These are phyloP conservation scores for Candida boidinii DNA, from an alignment of 805 yeast genomes.

Conservation along the genomic window DNA sequence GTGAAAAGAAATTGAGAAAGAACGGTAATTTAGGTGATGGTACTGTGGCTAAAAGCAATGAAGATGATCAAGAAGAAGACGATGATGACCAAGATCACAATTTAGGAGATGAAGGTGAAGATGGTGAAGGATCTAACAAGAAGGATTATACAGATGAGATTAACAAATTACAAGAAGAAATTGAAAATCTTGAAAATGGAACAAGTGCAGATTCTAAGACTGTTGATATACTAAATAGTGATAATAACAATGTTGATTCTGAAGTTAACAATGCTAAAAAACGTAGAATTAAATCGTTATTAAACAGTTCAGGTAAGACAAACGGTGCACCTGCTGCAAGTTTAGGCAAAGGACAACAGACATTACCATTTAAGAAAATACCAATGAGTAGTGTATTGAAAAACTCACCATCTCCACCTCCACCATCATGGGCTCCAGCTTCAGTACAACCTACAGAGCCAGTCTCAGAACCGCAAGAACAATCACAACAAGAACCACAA, in stretches of 20 bases:
- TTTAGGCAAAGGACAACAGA: slow-evolving; percentile 7
- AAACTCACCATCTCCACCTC: too few relatives aligned
- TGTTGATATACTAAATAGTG: slow-evolving; percentile 4
- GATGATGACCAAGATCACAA: background rate
- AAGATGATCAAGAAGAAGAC: background rate
- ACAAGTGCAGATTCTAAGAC: slow-evolving; percentile 5
- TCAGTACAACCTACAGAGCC: background rate
- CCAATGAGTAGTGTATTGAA: too few relatives aligned
- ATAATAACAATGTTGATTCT: slow-evolving; percentile 4
- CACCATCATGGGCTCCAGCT: background rate
- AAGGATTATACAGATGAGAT: background rate
- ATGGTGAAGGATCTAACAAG: slow-evolving; percentile 8
- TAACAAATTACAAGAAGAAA: too few relatives aligned
- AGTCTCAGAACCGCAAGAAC: background rate
- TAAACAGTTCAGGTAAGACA: background rate
- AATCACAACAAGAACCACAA: too few relatives aligned
- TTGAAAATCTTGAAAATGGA: background rate
- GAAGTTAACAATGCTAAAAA: background rate
- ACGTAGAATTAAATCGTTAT: background rate
- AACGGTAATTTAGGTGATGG: background rate
- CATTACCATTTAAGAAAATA: slow-evolving; percentile 3
- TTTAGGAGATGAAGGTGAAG: slow-evolving; percentile 7
- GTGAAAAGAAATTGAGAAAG: slow-evolving; percentile 1
- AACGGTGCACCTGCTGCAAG: background rate
- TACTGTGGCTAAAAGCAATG: background rate